Conservation (phyloP, 345 rosid genomes). For the Sonneratia alba region DNA sequence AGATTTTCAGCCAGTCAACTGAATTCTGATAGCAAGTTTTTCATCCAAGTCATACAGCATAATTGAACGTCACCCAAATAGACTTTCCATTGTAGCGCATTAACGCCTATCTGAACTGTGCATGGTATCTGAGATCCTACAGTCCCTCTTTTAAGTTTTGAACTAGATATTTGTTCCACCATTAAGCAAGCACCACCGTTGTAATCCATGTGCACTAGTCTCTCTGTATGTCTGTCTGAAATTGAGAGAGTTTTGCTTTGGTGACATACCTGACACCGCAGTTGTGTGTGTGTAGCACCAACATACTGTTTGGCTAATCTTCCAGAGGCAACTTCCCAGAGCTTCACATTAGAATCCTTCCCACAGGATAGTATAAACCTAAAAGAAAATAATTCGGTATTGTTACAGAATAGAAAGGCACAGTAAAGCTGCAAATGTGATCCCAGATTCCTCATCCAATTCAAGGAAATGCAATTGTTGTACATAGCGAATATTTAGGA, state of each 20-base stretch:
- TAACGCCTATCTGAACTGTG: too few species aligned
- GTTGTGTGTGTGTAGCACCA: slow-evolving; percentile 54
- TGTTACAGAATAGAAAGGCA: background rate
- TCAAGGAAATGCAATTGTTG: background rate
- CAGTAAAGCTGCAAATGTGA: background rate
- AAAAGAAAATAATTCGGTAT: background rate
- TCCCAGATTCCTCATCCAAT: background rate
- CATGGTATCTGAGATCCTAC: too few species aligned
- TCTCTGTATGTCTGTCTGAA: background rate
- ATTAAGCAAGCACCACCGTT: too few species aligned
- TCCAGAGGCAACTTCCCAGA: slow-evolving; percentile 79
- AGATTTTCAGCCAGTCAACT: too few species aligned
- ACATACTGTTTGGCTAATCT: slow-evolving; percentile 64
- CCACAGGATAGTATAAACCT: slow-evolving; percentile 82
- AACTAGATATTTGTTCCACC: too few species aligned
- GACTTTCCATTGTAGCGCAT: too few species aligned
- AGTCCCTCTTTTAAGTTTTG: too few species aligned
- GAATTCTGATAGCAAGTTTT: too few species aligned
- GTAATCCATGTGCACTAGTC: too few species aligned
- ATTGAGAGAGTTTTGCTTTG: background rate
- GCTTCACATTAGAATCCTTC: slow-evolving; percentile 65
- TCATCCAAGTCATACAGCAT: too few species aligned
- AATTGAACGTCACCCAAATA: too few species aligned
- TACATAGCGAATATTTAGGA: background rate
- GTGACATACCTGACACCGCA: slow-evolving; percentile 57